Evolutionary conservation across 2,329 filamentous ascomycete genomes (phyloP), one percentile per base, ranked within the genome.

Genomic region (Fusarium lyarnte): DNA sequence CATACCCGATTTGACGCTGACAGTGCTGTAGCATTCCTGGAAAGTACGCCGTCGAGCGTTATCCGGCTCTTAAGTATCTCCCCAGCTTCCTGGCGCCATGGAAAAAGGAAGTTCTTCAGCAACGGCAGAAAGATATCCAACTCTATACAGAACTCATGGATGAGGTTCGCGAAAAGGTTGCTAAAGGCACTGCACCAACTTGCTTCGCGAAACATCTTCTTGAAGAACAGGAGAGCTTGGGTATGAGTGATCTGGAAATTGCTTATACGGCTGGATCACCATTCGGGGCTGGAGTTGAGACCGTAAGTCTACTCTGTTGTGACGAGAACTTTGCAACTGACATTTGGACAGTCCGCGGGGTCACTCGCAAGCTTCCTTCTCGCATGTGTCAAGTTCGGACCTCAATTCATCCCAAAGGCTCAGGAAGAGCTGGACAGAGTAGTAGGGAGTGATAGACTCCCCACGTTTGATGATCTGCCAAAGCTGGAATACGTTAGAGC

Each of bases 301-400:
- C 83, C 0, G 83, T 83, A 69, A 73, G 80, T 6, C 1, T 1
- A 0, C 21, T 1, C 0, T 5, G 16, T 5, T 6, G 0, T 1
- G 3, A 3, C 2, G 1, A 17, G 1, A 0, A 3, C 9, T 3
- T 3, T 1, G 0, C 3, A 6, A 6, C 36, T 66, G 5, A 52
- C 0, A 7, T 11, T 0, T 1, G 12, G 0, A 1, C 2, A 78
- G 84, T 89, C 71, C 63, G 87, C 70, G 76, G 88, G 61, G 65
- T 89, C 79, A 64, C 84, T 78, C 67, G 85, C 66, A 0, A 89
- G 81, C n/a, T 84, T 89, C 74, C 81, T 87, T 25, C 81, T 89
- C 0, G 87, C 86, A 0, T 88, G 88, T 77, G 83, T 81, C 21
- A 80, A 87, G n/a, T 85, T 85, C 36, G 85, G 84, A 3, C 85